These are phyloP conservation scores for Ceratonia siliqua DNA, from an alignment of 306 rosid genomes.

Conservation along the genomic window DNA sequence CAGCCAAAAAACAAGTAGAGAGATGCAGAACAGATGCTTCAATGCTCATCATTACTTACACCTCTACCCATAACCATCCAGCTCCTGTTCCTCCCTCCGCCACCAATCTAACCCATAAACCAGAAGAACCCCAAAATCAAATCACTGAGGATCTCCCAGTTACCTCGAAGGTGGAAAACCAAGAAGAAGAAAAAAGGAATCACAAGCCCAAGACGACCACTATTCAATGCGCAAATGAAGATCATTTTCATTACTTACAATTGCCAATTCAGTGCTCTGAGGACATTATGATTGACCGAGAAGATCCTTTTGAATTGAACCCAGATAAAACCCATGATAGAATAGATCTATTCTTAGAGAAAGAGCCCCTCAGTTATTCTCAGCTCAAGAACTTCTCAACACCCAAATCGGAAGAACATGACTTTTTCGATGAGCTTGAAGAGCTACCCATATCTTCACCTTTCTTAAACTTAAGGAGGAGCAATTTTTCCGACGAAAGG, in stretches of 20 bases:
- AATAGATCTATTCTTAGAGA: slow-evolving; percentile 37
- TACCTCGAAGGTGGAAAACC: slow-evolving; percentile 39
- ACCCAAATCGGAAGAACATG: slow-evolving; percentile 43
- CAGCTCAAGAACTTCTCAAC: slow-evolving; percentile 43
- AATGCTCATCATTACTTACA: slow-evolving; percentile 77
- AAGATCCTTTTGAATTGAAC: slow-evolving; percentile 39
- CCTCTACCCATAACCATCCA: slow-evolving; percentile 80
- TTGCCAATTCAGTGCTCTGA: slow-evolving; percentile 47
- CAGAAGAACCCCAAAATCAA: slow-evolving; percentile 39
- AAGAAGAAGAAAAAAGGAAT: slow-evolving; percentile 31
- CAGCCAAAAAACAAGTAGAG: slow-evolving; percentile 93
- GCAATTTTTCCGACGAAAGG: slow-evolving; percentile 64
- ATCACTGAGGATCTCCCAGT: slow-evolving; percentile 33
- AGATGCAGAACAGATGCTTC: slow-evolving; percentile 90
- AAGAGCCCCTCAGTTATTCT: slow-evolving; percentile 40
- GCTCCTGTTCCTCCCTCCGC: slow-evolving; percentile 50
- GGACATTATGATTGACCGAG: slow-evolving; percentile 38
- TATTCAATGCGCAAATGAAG: slow-evolving; percentile 38
- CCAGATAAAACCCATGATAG: slow-evolving; percentile 33
- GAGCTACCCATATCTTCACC: slow-evolving; percentile 75
- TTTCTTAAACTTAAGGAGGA: slow-evolving; percentile 58
- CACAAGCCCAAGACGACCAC: not conserved
- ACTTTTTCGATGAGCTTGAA: slow-evolving; percentile 68
- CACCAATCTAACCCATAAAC: slow-evolving; percentile 33
- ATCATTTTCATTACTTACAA: slow-evolving; percentile 51